These are phyloP conservation scores for Aspergillus sparsus DNA, from an alignment of 495 filamentous ascomycete species.

Conservation along the genomic window DNA sequence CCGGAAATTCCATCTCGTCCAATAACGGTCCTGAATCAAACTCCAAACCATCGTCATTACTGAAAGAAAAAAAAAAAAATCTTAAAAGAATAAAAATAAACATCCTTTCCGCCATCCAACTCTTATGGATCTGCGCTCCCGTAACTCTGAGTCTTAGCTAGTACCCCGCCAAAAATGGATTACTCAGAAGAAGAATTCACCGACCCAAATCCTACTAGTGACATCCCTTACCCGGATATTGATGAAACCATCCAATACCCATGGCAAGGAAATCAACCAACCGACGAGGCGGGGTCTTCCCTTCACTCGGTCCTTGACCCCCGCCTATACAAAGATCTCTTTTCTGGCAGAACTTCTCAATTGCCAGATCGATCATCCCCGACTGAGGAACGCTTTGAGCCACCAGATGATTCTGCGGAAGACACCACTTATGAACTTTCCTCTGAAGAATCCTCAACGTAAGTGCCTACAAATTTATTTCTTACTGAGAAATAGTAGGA, in stretches of 20 bases:
- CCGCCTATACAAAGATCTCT: conserved; percentile 39
- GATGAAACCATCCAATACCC: conserved; percentile 40
- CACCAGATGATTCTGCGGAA: conserved; percentile 23
- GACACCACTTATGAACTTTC: conserved; percentile 31
- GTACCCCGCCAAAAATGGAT: conserved; percentile 24
- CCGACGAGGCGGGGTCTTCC: conserved; percentile 18
- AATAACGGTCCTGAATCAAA: conserved; percentile 15
- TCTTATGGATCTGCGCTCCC: conserved; percentile 1
- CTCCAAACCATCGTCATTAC: not conserved
- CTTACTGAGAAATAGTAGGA: too few relatives aligned
- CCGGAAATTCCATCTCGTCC: conserved; percentile 8
- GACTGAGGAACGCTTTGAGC: conserved; percentile 18
- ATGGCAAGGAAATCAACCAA: conserved; percentile 34
- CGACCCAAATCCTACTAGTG: conserved; percentile 23
- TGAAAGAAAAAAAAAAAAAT: not conserved
- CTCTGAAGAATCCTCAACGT: conserved; percentile 28
- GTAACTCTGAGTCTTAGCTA: not conserved
- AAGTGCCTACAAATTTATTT: conserved; percentile 7
- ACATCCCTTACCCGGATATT: conserved; percentile 40
- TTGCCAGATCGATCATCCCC: conserved; percentile 14
- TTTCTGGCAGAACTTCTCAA: conserved; percentile 19
- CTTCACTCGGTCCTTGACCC: conserved; percentile 43
- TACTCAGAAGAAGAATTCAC: conserved; percentile 25
- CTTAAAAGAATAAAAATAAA: conserved; percentile 6
- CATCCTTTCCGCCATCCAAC: not conserved